These are phyloP conservation scores for Pisolithus albus DNA, from an alignment of 768 basidiomycete genomes.

Conservation along the genomic window DNA sequence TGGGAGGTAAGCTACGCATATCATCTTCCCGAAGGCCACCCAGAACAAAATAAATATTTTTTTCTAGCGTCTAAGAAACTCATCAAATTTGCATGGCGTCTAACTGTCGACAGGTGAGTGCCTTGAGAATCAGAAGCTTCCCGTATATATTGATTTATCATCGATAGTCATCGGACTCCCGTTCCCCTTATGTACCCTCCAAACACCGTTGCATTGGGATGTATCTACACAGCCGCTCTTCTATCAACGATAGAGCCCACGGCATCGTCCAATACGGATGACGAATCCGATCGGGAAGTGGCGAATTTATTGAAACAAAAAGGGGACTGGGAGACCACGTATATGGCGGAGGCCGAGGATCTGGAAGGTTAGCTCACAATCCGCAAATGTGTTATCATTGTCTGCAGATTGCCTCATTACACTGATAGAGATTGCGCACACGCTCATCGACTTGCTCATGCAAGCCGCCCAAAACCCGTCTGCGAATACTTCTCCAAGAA, in stretches of 20 bases:
- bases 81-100: conserved; percentile 83
- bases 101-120: conserved; percentile 78
- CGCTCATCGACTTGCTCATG: conserved; percentile 69
- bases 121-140: neutral
- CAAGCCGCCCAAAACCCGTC: conserved; percentile 51
- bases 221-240: conserved; percentile 76
- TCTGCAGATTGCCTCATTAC: neutral
- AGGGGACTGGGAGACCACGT: conserved; percentile 71
- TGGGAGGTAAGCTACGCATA: conserved; percentile 45
- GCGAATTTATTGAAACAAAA: conserved; percentile 47
- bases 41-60: neutral
- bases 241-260: conserved; percentile 66
- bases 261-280: conserved; percentile 30
- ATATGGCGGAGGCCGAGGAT: conserved; percentile 62
- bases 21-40: neutral
- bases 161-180: conserved; percentile 76
- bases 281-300: conserved; percentile 38
- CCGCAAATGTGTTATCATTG: conserved; percentile 1
- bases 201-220: conserved; percentile 80
- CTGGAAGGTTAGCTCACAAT: conserved; percentile 56
- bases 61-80: conserved; percentile 63
- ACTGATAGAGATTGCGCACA: conserved; percentile 65
- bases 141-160: neutral
- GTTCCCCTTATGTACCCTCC: conserved; percentile 87
- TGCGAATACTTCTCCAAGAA: conserved; percentile 64